Evolutionary conservation across 2,329 filamentous ascomycete species (phyloP), one percentile per base, ranked within the genome.

Genomic region (Xylariaceae sp.): DNA sequence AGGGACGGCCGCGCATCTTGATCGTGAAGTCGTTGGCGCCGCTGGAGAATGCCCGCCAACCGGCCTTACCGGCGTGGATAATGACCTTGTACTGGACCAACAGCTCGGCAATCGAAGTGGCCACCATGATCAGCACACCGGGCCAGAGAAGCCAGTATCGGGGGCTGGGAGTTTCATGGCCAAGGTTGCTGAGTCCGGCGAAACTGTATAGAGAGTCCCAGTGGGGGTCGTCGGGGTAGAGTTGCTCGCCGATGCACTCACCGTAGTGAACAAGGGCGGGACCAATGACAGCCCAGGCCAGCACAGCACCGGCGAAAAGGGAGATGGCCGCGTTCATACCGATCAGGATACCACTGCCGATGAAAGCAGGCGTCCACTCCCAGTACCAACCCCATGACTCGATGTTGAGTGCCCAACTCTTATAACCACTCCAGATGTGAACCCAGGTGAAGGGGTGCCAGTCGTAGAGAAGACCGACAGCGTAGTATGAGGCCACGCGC

Each of bases 371-470:
- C 1, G 82, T 84, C 74, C 75, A 82, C 66, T 84, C 81, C 55
- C 83, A 74, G 64, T 76, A 74, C 82, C 82, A 85, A 53, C 80
- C 80, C 82, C 81, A 85, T 62, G 77, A 82, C 72, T 85, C 82
- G 11, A 81, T 76, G 56, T 76, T 74, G 60, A 84, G 72, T 3
- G 81, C 81, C 50, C 72, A 72, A 64, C 76, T 79, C 48, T 75
- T 77, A 69, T 81, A 79, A 59, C 76, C 71, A 58, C 77, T 75
- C 80, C 81, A 84, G 68, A 82, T 81, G 67, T 77, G 82, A 66
- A 84, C 77, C 75, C 76, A 78, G 48, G 77, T 79, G 68, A 80
- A 80, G 56, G 78, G 67, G 62, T 80, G 80, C 79, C 80, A 82
- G 66, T 82, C 80, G 75, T 82, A 85, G 10, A 85, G 73, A 60